Base-by-base conservation (phyloP, 805 yeast species). In the Suhomyces emberorum region DNA sequence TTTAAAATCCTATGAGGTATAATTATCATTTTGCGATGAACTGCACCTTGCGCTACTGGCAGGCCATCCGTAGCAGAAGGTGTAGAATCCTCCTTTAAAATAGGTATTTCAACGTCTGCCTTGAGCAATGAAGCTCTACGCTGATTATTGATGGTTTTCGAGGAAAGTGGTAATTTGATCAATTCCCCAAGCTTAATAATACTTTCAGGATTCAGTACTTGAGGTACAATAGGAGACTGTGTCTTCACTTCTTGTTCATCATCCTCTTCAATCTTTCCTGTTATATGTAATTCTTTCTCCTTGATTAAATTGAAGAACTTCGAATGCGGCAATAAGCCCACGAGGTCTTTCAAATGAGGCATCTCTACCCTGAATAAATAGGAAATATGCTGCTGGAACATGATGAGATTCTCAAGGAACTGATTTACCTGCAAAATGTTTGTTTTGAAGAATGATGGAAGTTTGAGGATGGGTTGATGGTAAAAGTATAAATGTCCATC, bases 1-100 rank as follows among this genome's bases (percentile, higher is more conserved):
- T 54, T 59, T 29, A 68, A 52, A n/a, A 68, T 63, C 40, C 59
- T 59, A 40, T 68, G 72, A 1, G 74, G 72, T 5, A 67, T 58
- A 7, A 68, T 55, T 7, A 65, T 57, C 17, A 62, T 44, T 38
- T 52, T 57, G 37, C 57, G 56, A 7, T 15, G 15, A 10, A 17
- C 12, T 15, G n/a, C 17, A 4, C 22, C 22, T 4, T 4, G 7
- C n/a, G n/a, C n/a, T n/a, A n/a, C n/a, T n/a, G n/a, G n/a, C n/a
- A n/a, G n/a, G 7, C 18, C 18, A 6, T 39, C 44, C 7, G 11
- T 25, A 15, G 29, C 24, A 3, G 32, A 7, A 21, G 27, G 15
- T 9, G 12, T 25, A 6, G 33, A 31, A 8, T 14, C 7, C 8
- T 27, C 34, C 25, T 29, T 30, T 15, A n/a, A 12, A 3, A 26